Conservation (phyloP, 192 early-diverging fungal genomes). For the Backusella morwellensis region DNA sequence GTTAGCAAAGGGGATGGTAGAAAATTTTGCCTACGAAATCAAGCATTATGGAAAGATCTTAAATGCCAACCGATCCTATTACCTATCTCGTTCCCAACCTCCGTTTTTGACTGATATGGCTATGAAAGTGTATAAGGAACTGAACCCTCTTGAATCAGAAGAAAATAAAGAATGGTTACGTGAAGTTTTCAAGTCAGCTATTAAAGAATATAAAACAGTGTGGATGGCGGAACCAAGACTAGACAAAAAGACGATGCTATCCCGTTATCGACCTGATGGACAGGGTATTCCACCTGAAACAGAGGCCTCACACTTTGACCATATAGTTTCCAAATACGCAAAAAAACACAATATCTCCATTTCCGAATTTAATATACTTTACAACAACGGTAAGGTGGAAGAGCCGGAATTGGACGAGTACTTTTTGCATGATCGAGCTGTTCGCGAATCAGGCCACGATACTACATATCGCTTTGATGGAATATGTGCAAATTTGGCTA, state of each 20-base stretch:
- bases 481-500: slow-evolving; percentile 87
- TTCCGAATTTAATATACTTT: slow-evolving; percentile 71
- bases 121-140: slow-evolving; percentile 69
- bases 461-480: slow-evolving; percentile 93
- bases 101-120: slow-evolving; percentile 98
- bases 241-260: slow-evolving; percentile 73
- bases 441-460: slow-evolving; percentile 96
- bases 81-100: slow-evolving; percentile 94
- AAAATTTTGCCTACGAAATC: slow-evolving; percentile 97
- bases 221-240: slow-evolving; percentile 85
- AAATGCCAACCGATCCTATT: slow-evolving; percentile 98
- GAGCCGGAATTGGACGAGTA: slow-evolving; percentile 91
- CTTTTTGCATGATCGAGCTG: slow-evolving; percentile 97
- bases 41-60: slow-evolving; percentile 98
- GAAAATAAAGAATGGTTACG: slow-evolving; percentile 76
- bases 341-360: slow-evolving; percentile 59
- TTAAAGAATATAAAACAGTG: slow-evolving; percentile 91
- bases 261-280: slow-evolving; percentile 85
- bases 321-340: slow-evolving; percentile 83
- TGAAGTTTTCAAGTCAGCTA: slow-evolving; percentile 63
- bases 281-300: slow-evolving; percentile 98
- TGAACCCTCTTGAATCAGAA: slow-evolving; percentile 48
- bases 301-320: slow-evolving; percentile 87
- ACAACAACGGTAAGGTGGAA: slow-evolving; percentile 61
- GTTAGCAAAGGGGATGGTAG: slow-evolving; percentile 92